Percentiles rank a stretch among this genome's conserved stretches.
Conservation (phyloP, 2,329 filamentous ascomycete genomes). For the Trichoderma lentiforme region DNA sequence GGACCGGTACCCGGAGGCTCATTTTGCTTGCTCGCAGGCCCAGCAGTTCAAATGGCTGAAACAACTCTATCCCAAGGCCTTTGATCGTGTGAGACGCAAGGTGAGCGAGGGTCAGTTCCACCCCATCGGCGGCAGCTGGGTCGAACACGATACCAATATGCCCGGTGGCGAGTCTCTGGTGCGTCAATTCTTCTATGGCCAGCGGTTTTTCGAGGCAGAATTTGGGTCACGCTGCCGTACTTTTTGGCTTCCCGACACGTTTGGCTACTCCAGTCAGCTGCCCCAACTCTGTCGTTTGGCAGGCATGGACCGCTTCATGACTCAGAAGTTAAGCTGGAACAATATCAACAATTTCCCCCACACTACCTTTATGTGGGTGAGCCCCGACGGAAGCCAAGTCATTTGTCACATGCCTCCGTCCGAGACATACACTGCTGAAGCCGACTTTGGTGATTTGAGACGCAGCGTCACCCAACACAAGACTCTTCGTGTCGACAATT, state of each 20-base stretch:
- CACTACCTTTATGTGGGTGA: conserved; percentile 98
- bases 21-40: conserved; percentile 88
- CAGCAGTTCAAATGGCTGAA: conserved; percentile 99
- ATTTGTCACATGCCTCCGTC: conserved; percentile 96
- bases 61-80: conserved; percentile 80
- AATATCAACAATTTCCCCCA: conserved; percentile 99
- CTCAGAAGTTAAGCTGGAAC: conserved; percentile 99
- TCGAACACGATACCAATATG: conserved; percentile 97
- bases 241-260: conserved; percentile 98
- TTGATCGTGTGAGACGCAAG: conserved; percentile 86
- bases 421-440: conserved; percentile 92
- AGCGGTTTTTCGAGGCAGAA: conserved; percentile 88
- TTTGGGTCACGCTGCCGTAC: conserved; percentile 87
- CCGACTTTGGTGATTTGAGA: conserved; percentile 90
- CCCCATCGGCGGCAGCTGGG: conserved; percentile 95
- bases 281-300: conserved; percentile 89
- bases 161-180: conserved; percentile 92
- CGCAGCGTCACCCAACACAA: conserved; percentile 91
- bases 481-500: conserved; percentile 88
- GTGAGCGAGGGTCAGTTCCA: conserved; percentile 89
- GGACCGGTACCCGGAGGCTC: conserved; percentile 90
- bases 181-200: conserved; percentile 91
- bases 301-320: conserved; percentile 96
- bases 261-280: conserved; percentile 93
- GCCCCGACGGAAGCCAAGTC: conserved; percentile 91